phyloP scores from a whole-genome alignment of 23 red algal genomes.

The Gracilariopsis chorda region DNA sequence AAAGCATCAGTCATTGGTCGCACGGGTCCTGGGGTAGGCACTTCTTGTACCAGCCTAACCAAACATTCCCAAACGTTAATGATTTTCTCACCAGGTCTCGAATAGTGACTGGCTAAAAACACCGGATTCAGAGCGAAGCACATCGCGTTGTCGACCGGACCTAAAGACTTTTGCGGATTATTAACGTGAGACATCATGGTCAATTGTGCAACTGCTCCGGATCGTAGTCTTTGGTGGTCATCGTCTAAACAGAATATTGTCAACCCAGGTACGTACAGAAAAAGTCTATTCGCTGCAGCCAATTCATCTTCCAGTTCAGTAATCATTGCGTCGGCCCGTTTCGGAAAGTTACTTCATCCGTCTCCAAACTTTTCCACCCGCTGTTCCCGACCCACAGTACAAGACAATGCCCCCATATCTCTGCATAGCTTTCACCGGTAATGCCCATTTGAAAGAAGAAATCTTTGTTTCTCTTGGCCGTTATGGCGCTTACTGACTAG shows the following conservation, averaged over 20 bases:
- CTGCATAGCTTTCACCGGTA: neutral
- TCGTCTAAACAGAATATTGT: neutral
- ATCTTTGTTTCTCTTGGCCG: neutral
- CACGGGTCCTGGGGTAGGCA: neutral
- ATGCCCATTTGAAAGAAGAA: neutral
- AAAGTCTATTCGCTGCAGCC: neutral
- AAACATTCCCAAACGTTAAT: neutral
- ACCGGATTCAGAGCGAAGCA: neutral
- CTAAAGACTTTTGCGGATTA: constrained; percentile 1
- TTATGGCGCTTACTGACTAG: neutral
- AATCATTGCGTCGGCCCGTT: neutral
- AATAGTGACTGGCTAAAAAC: neutral
- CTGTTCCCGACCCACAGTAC: neutral
- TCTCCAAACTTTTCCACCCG: neutral
- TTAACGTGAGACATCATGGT: neutral
- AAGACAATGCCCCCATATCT: neutral
- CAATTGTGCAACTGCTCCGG: neutral
- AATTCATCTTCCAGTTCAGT: neutral
- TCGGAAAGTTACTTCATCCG: constrained; percentile 1
- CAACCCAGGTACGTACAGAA: neutral
- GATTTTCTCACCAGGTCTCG: neutral
- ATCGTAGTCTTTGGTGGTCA: neutral
- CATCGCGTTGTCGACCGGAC: neutral
- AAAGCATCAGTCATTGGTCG: neutral
- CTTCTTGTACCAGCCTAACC: neutral